phyloP scores from a whole-genome alignment of 2,329 filamentous ascomycete genomes.

The Ascochyta rabiei region DNA sequence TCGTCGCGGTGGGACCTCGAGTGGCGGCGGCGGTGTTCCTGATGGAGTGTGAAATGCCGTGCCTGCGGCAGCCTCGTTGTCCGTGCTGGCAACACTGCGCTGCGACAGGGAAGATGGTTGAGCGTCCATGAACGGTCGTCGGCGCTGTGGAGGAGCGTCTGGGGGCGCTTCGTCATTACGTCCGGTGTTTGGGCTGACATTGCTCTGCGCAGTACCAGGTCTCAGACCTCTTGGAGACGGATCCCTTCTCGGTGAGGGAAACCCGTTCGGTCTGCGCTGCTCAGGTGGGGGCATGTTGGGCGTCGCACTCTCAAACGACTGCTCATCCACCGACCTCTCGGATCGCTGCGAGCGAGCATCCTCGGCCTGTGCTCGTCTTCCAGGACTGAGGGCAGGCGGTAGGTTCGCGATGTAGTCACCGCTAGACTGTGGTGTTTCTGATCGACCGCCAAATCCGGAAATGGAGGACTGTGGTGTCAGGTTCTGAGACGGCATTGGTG shows the following conservation, averaged over 20 bases:
- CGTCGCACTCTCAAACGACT: conserved; percentile 28
- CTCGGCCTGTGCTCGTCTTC: conserved; percentile 34
- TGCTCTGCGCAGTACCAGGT: conserved; percentile 47
- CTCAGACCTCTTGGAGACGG: conserved; percentile 42
- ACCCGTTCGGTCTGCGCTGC: conserved; percentile 39
- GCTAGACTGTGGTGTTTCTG: conserved; percentile 41
- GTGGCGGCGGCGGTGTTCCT: conserved; percentile 32
- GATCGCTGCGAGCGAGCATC: conserved; percentile 41
- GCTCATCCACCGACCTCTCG: conserved; percentile 36
- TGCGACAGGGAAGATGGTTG: conserved; percentile 36
- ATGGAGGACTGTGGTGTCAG: conserved; percentile 50
- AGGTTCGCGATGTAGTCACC: conserved; percentile 21
- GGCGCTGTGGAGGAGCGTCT: conserved; percentile 62
- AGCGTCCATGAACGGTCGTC: conserved; percentile 70
- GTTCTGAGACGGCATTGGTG: conserved; percentile 39
- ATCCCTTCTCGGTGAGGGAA: conserved; percentile 34
- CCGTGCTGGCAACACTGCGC: conserved; percentile 33
- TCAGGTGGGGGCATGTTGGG: conserved; percentile 32
- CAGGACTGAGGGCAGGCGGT: conserved; percentile 34
- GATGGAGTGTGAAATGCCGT: conserved; percentile 34
- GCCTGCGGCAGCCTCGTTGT: conserved; percentile 24
- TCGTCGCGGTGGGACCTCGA: conserved; percentile 31
- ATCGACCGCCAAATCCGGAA: conserved; percentile 43
- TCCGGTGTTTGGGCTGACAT: conserved; percentile 37
- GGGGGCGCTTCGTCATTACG: conserved; percentile 36